Base-by-base conservation (phyloP, 2,329 filamentous ascomycete genomes). In the Aspergillus arachidicola region DNA sequence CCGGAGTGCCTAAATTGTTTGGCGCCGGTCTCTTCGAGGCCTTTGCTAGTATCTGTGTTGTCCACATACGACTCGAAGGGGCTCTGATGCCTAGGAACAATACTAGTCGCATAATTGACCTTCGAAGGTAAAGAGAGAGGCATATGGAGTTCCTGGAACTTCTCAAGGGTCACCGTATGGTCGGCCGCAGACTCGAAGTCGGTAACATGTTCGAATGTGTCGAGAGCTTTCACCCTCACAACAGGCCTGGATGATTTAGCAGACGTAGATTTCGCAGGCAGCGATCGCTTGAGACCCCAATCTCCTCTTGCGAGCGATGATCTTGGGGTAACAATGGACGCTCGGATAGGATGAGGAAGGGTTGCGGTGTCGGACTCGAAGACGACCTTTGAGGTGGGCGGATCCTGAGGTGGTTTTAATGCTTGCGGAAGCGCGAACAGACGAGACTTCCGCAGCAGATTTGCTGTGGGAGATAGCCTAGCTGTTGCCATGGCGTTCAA, bases 241-340 rank as follows among this genome's bases (percentile, higher is more conserved):
- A 91, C 83, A 11, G 93, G 91, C n/a, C 88, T 89, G 51, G 79
- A 81, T 7, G 89, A 87, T 7, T 88, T 88, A 59, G 87, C 87
- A 23, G 88, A 86, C 6, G 92, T 94, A 3, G 90, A 89, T 75
- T 90, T 90, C 10, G 90, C 80, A 1, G 94, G 94, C 6, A 98
- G 83, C 1, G 93, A 85, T 60, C 94, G 85, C 81, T 98, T 98
- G 71, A 97, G 82, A 16, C 94, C 94, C 94, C 94, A 98, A 74
- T 98, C 94, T 41, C 94, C 94, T 73, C 87, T 87, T 46, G 84
- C 82, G 28, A 92, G 85, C 9, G 93, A 94, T 21, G 88, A 85
- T 51, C 85, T 81, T 6, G 93, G 90, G 0, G 93, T 94, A 16
- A 90, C 89, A 74, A 98, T 91, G 65, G 93, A 87, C 75, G 95